Evolutionary conservation across 305 asterid genomes (phyloP).

Genomic region (Ilex paraguariensis): DNA sequence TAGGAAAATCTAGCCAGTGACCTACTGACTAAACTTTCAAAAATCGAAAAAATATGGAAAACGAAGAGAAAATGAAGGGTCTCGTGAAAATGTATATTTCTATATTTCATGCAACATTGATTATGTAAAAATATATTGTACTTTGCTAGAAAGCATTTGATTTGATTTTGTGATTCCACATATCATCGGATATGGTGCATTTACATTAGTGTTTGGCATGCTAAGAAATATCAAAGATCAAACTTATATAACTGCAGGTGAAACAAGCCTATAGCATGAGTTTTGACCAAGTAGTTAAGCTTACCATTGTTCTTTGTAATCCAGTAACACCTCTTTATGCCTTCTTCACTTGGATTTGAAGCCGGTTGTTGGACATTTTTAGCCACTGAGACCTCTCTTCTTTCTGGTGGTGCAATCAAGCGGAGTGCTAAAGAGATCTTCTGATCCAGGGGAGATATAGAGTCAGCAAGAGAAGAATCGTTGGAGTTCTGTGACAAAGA

Average conservation of each 20-base stretch:
- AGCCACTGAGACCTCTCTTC: conserved; percentile 25
- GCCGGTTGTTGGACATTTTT: conserved; percentile 26
- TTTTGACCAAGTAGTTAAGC: conserved; percentile 2
- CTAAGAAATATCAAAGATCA: neutral
- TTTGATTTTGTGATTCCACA: no score
- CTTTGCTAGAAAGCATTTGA: no score
- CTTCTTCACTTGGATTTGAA: conserved; percentile 31
- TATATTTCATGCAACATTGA: no score
- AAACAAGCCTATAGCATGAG: neutral
- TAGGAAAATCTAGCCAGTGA: no score
- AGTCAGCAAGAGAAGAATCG: conserved; percentile 63
- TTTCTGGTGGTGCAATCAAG: conserved; percentile 37
- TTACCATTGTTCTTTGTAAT: conserved; percentile 77
- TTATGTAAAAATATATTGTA: no score
- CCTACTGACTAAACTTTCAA: no score
- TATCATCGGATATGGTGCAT: no score
- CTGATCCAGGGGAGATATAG: conserved; percentile 46
- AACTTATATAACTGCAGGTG: neutral
- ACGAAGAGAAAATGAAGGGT: no score
- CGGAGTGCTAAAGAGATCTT: conserved; percentile 56
- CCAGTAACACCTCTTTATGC: conserved; percentile 76
- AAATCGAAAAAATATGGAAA: no score
- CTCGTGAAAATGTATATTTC: no score
- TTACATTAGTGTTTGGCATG: neutral
- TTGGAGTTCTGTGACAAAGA: conserved; percentile 69